These are phyloP conservation scores for Haemoproteus tartakovskyi DNA, from an alignment of 169 alveolate genomes.

Conservation along the genomic window DNA sequence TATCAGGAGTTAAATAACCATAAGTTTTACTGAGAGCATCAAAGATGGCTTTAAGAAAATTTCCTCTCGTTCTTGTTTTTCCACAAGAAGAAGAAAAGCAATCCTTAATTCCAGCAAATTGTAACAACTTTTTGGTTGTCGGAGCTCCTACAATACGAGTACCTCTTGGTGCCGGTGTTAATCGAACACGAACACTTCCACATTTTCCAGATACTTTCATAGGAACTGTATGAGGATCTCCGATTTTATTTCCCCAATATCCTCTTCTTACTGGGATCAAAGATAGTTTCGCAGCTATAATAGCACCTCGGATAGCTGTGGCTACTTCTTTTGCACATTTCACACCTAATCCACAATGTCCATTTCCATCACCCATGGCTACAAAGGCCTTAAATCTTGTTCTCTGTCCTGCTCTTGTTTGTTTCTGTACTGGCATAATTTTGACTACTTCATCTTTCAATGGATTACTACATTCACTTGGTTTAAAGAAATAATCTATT, in stretches of 20 bases:
- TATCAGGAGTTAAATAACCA: constrained; percentile 99
- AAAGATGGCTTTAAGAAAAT: constrained; percentile 95
- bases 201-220: constrained; percentile 99
- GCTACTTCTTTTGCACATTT: constrained; percentile 99
- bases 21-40: constrained; percentile 95
- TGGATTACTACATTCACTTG: constrained; percentile 82
- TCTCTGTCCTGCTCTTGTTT: constrained; percentile 99
- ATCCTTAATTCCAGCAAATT: constrained; percentile 98
- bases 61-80: constrained; percentile 97
- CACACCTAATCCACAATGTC: constrained; percentile 97
- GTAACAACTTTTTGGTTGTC: constrained; percentile 95
- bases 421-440: constrained; percentile 99
- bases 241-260: constrained; percentile 99
- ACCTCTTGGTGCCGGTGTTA: constrained; percentile 99
- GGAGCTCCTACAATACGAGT: constrained; percentile 99
- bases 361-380: constrained; percentile 97
- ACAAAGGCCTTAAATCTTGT: constrained; percentile 99
- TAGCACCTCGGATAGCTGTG: constrained; percentile 99
- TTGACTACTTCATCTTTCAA: constrained; percentile 98
- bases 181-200: constrained; percentile 99
- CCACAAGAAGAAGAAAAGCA: constrained; percentile 97
- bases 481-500: constrained; percentile 91
- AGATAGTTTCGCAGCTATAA: constrained; percentile 97
- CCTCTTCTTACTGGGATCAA: constrained; percentile 99
- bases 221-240: constrained; percentile 99